Evolutionary conservation across 2,329 filamentous ascomycete species (phyloP).

Genomic region (Aspergillus candidus): DNA sequence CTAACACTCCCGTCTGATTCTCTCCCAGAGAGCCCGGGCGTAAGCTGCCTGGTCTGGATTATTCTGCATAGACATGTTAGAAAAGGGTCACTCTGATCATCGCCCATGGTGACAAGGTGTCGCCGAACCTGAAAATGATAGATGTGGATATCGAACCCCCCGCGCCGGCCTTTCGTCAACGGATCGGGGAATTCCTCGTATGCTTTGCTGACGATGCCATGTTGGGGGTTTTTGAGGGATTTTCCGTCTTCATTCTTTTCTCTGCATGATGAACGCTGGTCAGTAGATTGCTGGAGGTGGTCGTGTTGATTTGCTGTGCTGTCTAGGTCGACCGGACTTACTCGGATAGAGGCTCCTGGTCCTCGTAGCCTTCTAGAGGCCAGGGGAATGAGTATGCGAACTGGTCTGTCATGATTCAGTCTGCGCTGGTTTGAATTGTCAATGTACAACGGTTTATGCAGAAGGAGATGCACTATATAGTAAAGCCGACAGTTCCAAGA

Average conservation of each 20-base stretch:
- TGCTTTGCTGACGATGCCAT: constrained; percentile 56
- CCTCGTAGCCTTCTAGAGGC: constrained; percentile 48
- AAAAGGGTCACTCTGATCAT: neutral
- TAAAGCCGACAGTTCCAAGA: too few relatives aligned
- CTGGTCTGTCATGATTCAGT: constrained; percentile 43
- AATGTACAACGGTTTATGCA: neutral
- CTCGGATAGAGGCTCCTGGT: constrained; percentile 43
- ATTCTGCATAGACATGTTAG: constrained; percentile 30
- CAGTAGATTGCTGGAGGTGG: too few relatives aligned
- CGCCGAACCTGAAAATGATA: constrained; percentile 61
- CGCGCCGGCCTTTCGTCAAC: constrained; percentile 58
- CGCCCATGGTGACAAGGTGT: neutral
- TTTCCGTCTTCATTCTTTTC: constrained; percentile 68
- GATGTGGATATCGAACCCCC: constrained; percentile 81
- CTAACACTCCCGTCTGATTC: constrained; percentile 73
- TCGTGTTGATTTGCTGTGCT: too few relatives aligned
- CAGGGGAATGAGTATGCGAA: constrained; percentile 51
- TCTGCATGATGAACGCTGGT: constrained; percentile 22
- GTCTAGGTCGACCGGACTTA: constrained; percentile 16
- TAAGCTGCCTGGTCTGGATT: constrained; percentile 59
- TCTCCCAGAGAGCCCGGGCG: constrained; percentile 67
- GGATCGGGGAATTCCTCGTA: constrained; percentile 66
- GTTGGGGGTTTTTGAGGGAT: constrained; percentile 62
- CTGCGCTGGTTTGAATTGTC: neutral
- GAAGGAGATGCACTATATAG: neutral